Evolutionary conservation across 345 rosid genomes (phyloP), one percentile per base, ranked within the genome.

Genomic region (Anastatica hierochuntica): DNA sequence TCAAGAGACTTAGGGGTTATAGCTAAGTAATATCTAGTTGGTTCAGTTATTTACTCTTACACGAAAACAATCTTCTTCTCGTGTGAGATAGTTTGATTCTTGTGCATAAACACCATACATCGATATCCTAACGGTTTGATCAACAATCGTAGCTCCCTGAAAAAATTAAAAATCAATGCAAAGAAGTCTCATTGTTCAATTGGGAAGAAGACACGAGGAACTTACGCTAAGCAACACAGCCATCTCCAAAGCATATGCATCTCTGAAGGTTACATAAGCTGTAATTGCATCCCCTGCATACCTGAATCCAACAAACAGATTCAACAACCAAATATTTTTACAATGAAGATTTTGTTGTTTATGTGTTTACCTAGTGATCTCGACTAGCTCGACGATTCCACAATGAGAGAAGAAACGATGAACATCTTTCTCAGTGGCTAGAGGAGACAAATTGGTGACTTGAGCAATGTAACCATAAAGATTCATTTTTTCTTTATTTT

Each of bases 191-290:
- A 26, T 11, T 35, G 8, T 35, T 21, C 38, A 37, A 53, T 4
- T 15, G 10, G 13, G n/a, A 30, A 15, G 24, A 21, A 21, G 24
- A 21, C 5, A 21, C 24, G 24, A 47, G 3, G 56, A 65, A 33
- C 90, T 82, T 74, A 84, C 97, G 68, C 72, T 84, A 68, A 90
- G 96, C 66, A 86, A 78, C 48, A 90, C 53, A 5, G 95, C 98
- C 56, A 95, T 90, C 60, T 81, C 82, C 42, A 90, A 56, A 53
- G 86, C 82, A 68, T 81, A 83, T 17, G 80, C 76, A 67, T 82
- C 82, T 69, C 58, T 70, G 55, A 86, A 86, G 46, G 94, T 84
- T 63, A 86, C 92, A 61, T 82, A 79, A 15, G 97, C 95, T 12
- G 96, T 68, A 35, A 79, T 66, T 7, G 84, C 77, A 70, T 76